These are phyloP conservation scores for Sarocladium oryzae DNA, from an alignment of 2,329 filamentous ascomycete genomes.

Conservation along the genomic window DNA sequence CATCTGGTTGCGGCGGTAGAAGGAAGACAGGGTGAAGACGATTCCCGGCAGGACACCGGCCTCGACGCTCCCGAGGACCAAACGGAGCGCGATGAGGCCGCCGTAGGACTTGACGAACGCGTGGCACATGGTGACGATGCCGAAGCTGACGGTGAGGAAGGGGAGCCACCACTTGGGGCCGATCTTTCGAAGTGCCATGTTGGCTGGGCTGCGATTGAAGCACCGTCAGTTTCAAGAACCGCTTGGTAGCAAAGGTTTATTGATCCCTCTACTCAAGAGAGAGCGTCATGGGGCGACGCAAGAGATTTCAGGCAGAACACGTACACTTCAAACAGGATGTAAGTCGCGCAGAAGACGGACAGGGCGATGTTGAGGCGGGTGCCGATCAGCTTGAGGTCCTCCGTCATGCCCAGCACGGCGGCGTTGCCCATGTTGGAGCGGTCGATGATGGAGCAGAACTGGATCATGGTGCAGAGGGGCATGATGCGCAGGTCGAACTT, in stretches of 20 bases:
- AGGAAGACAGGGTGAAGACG: constrained; percentile 21
- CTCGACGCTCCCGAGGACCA: constrained; percentile 23
- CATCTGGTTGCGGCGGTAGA: constrained; percentile 24
- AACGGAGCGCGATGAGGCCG: constrained; percentile 25
- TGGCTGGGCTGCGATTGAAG: background rate
- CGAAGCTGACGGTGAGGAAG: constrained; percentile 32
- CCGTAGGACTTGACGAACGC: constrained; percentile 28
- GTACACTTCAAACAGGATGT: background rate
- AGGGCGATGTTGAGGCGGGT: constrained; percentile 38
- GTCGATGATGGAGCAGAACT: background rate
- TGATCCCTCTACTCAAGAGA: no score
- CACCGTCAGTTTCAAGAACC: background rate
- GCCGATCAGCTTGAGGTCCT: constrained; percentile 34
- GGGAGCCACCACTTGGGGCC: background rate
- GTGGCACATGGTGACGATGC: constrained; percentile 31
- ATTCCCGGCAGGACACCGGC: constrained; percentile 8
- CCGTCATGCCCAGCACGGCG: constrained; percentile 34
- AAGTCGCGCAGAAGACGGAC: constrained; percentile 17
- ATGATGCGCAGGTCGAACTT: background rate
- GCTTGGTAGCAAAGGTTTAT: background rate
- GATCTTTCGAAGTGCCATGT: background rate
- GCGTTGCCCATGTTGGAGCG: constrained; percentile 27
- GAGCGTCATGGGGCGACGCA: no score
- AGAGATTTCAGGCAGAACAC: no score
- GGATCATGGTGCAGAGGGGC: background rate